Evolutionary conservation across 2,329 filamentous ascomycete species (phyloP).

Genomic region (Shiraia bambusicola): DNA sequence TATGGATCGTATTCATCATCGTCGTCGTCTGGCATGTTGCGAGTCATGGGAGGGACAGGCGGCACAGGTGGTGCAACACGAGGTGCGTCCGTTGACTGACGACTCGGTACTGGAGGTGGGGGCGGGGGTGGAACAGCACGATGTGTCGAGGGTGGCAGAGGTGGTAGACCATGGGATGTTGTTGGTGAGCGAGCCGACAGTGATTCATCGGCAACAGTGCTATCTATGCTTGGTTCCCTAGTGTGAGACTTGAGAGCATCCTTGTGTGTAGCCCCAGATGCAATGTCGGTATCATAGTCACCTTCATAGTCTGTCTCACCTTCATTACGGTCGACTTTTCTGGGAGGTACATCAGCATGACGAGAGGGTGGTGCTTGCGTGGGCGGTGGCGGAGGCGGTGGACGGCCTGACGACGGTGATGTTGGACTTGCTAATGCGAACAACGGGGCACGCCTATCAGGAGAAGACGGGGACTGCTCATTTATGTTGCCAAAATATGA

Average conservation of each 20-base stretch:
- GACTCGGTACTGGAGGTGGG: slow-evolving; percentile 55
- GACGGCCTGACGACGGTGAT: slow-evolving; percentile 37
- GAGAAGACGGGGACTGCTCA: slow-evolving; percentile 28
- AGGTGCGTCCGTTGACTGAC: slow-evolving; percentile 68
- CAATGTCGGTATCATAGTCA: slow-evolving; percentile 97
- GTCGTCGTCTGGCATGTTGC: slow-evolving; percentile 33
- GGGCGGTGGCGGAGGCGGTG: slow-evolving; percentile 53
- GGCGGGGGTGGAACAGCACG: slow-evolving; percentile 59
- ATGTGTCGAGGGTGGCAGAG: slow-evolving; percentile 40
- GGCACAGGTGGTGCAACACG: slow-evolving; percentile 69
- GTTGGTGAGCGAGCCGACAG: slow-evolving; percentile 48
- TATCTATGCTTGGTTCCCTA: slow-evolving; percentile 71
- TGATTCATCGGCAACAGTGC: slow-evolving; percentile 57
- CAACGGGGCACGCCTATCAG: slow-evolving; percentile 47
- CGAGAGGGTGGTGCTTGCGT: slow-evolving; percentile 42
- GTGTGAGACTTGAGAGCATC: slow-evolving; percentile 84
- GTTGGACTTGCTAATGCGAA: slow-evolving; percentile 54
- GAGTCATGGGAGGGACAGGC: slow-evolving; percentile 66
- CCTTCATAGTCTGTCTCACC: slow-evolving; percentile 94
- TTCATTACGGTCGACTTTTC: slow-evolving; percentile 64
- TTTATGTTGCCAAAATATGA: slow-evolving; percentile 46
- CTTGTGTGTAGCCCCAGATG: slow-evolving; percentile 88
- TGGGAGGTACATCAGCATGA: slow-evolving; percentile 34
- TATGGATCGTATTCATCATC: slow-evolving; percentile 72
- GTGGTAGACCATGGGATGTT: slow-evolving; percentile 37